phyloP scores from a whole-genome alignment of 495 filamentous ascomycete genomes.

The Daldinia grandis region DNA sequence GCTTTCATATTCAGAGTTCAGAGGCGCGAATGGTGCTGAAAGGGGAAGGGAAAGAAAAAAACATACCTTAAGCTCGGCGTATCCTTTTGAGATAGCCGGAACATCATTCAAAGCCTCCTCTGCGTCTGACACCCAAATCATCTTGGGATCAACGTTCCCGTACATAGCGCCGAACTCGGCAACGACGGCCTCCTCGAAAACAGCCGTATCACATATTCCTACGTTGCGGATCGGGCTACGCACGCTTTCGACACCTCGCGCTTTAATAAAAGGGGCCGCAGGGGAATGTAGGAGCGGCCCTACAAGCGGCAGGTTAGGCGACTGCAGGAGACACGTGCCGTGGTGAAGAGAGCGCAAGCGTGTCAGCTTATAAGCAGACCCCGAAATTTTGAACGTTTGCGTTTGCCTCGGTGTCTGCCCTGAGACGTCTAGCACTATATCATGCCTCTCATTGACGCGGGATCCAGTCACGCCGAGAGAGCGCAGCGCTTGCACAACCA shows the following conservation, averaged over 20 bases:
- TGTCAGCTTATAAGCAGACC: conserved; percentile 92
- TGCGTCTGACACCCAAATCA: background rate
- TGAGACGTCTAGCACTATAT: conserved; percentile 77
- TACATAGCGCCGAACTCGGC: conserved; percentile 66
- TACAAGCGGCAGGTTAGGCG: conserved; percentile 72
- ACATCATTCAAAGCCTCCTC: background rate
- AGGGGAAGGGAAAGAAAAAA: background rate
- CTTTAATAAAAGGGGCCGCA: conserved; percentile 75
- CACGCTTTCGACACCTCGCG: conserved; percentile 92
- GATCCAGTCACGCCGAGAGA: conserved; percentile 57
- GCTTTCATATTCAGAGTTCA: background rate
- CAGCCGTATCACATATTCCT: conserved; percentile 48
- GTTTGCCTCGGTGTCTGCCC: conserved; percentile 31
- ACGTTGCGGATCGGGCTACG: conserved; percentile 86
- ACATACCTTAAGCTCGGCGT: conserved; percentile 38
- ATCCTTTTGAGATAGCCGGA: conserved; percentile 14
- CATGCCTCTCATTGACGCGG: conserved; percentile 87
- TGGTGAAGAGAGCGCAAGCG: conserved; percentile 83
- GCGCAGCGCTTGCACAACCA: conserved; percentile 83
- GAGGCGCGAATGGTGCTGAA: background rate
- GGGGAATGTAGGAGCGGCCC: conserved; percentile 74
- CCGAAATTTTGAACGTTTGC: conserved; percentile 79
- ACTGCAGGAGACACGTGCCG: conserved; percentile 83
- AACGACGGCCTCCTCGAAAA: conserved; percentile 62
- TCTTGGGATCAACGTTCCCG: conserved; percentile 28